Base-by-base conservation (phyloP, 2,329 filamentous ascomycete species). In the Microascus cirrosus region DNA sequence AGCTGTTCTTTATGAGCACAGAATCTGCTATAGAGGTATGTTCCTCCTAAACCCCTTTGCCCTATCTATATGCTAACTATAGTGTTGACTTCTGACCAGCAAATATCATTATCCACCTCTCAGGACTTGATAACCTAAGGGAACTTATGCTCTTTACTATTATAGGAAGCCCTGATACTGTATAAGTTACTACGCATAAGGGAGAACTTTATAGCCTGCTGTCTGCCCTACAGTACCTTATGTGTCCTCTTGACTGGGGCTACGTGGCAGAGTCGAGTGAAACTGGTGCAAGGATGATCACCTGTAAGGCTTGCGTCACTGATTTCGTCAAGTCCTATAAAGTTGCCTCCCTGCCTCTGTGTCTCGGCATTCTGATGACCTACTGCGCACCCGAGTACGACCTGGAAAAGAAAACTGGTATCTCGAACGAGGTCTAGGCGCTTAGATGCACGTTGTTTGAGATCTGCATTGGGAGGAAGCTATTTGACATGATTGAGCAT, bases 141-240 rank as follows among this genome's bases (percentile, higher is more conserved):
- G 28, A 32, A 32, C 4, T 4, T 32, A 32, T 32, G 28, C 28
- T 32, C 28, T 32, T 4, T 8, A 32, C 28, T 32, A 8, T 32
- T 32, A 8, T 32, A 8, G 28, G 28, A 8, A 8, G 28, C 28
- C 8, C 28, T 32, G 28, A 32, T 8, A 8, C 28, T 4, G 28
- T 32, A 4, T 8, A 32, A 32, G 28, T 65, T 32, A 32, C 28
- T 32, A 32, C 28, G 28, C 28, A 32, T 32, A 8, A 32, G 28
- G 28, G 28, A 32, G 28, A 8, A 32, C 28, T 8, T 32, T 8
- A 63, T 39, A 56, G 63, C 0, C 58, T 63, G 7, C 12, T 53
- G 34, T 62, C 61, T 1, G 62, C 59, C 0, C 66, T 66, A 0
- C 61, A 48, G 13, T 66, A 66, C 11, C 62, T 69, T 10, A 65